Evolutionary conservation across 257 asterid genomes (phyloP).

Genomic region (Striga asiatica): DNA sequence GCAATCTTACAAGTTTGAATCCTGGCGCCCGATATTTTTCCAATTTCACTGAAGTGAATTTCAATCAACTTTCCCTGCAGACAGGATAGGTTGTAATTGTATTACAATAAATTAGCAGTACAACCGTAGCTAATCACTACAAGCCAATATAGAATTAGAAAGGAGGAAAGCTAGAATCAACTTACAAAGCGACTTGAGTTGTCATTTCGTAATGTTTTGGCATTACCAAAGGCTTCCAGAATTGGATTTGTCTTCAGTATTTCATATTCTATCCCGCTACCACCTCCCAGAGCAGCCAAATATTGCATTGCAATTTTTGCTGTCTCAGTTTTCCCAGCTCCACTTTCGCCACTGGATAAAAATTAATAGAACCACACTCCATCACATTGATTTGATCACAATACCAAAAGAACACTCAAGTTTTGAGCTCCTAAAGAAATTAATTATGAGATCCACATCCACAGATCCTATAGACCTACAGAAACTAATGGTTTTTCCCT

Average conservation of each 20-base stretch:
- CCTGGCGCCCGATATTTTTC: constrained; percentile 78
- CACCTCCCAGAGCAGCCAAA: constrained; percentile 85
- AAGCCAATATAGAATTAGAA: background rate
- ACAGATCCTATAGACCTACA: background rate
- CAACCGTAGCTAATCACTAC: constrained; percentile 2
- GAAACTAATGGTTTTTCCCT: background rate
- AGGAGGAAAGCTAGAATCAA: constrained; percentile 14
- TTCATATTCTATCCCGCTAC: constrained; percentile 84
- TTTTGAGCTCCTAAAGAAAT: background rate
- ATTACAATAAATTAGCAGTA: constrained; percentile 6
- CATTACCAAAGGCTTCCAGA: constrained; percentile 85
- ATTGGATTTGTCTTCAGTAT: constrained; percentile 84
- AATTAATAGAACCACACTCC: background rate
- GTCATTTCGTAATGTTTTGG: constrained; percentile 75
- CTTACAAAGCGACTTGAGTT: constrained; percentile 92
- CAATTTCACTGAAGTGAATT: constrained; percentile 83
- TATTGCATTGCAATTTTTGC: constrained; percentile 93
- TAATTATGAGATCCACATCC: background rate
- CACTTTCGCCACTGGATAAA: constrained; percentile 73
- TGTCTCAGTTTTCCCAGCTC: constrained; percentile 92
- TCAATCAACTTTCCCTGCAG: constrained; percentile 83
- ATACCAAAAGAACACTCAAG: background rate
- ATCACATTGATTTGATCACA: background rate
- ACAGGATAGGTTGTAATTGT: background rate
- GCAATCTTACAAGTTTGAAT: constrained; percentile 68